These are phyloP conservation scores for Salvia miltiorrhiza DNA, from an alignment of 257 asterid genomes.

Conservation along the genomic window DNA sequence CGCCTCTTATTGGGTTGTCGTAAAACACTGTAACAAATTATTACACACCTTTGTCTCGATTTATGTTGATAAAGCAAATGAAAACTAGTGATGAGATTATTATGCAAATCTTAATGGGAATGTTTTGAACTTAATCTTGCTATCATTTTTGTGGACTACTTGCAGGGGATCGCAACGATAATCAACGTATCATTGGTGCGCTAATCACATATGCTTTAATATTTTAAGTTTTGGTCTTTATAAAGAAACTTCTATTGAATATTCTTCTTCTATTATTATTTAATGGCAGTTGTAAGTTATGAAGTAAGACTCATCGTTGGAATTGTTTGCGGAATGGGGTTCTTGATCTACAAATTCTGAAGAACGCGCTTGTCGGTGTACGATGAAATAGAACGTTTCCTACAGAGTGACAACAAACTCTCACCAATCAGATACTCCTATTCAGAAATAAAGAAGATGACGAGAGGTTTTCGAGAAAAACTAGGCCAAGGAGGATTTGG, in stretches of 20 bases:
- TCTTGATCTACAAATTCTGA: conserved; percentile 11
- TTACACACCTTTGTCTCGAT: background rate
- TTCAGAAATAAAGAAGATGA: conserved; percentile 25
- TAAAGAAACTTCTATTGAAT: no score
- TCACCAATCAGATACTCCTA: no score
- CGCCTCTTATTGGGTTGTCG: background rate
- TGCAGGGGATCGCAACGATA: background rate
- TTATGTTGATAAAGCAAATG: background rate
- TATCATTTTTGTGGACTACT: background rate
- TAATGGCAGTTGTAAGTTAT: no score
- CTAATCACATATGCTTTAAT: background rate
- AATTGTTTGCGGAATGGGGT: background rate
- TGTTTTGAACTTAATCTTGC: background rate
- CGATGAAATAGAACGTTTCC: conserved; percentile 8
- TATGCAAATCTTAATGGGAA: no score
- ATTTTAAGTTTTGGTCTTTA: background rate
- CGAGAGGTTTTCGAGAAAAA: conserved; percentile 19
- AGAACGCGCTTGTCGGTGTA: conserved; percentile 20
- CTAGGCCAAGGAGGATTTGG: conserved; percentile 35
- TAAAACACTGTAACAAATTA: background rate
- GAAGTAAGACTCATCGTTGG: no score
- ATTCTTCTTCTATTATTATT: no score
- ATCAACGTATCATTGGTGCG: background rate
- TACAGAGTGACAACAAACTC: conserved; percentile 19
- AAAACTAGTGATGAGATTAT: background rate